These are phyloP conservation scores for Pseudevernia furfuracea DNA, from an alignment of 495 filamentous ascomycete species.

Conservation along the genomic window DNA sequence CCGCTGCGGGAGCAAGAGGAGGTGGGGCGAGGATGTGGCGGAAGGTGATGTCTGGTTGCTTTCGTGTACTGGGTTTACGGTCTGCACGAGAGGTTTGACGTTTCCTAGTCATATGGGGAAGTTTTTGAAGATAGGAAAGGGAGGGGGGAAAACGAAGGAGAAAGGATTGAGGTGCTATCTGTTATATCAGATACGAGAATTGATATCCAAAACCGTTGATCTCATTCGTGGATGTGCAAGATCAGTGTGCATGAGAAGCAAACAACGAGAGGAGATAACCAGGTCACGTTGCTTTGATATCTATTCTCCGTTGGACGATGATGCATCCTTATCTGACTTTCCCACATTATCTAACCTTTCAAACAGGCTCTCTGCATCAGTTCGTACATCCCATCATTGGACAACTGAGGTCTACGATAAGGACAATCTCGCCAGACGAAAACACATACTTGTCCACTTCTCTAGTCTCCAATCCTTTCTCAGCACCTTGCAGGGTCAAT, in stretches of 20 bases:
- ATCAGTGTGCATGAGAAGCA: background rate
- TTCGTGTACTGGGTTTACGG: background rate
- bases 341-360: background rate
- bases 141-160: background rate
- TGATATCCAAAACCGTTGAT: background rate
- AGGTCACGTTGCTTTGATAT: background rate
- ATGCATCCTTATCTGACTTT: background rate
- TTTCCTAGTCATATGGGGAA: background rate
- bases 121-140: background rate
- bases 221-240: background rate
- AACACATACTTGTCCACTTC: background rate
- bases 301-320: background rate
- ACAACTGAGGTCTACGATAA: background rate
- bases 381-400: background rate
- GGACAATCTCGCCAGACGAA: background rate
- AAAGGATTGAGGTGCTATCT: background rate
- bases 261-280: background rate
- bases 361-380: background rate
- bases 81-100: background rate
- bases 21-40: background rate
- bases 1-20: background rate
- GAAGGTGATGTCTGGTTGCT: background rate
- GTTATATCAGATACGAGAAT: background rate
- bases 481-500: background rate
- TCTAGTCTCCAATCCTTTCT: conserved; percentile 3